phyloP scores from a whole-genome alignment of 78 protist species.

The slime mould (Dictyostelium discoideum) region DNA sequence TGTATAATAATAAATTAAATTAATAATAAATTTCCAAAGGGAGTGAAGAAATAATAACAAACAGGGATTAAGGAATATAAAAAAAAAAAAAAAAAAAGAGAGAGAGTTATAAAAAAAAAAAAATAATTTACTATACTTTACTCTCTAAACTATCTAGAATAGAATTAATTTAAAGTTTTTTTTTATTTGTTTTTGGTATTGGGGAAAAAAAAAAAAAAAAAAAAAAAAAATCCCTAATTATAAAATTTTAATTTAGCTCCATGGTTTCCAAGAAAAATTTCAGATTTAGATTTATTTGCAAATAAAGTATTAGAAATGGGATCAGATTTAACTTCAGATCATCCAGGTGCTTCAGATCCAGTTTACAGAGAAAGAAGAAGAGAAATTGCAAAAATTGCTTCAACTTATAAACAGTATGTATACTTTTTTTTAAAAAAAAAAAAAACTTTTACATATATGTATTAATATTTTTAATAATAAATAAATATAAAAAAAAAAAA shows the following conservation, averaged over 20 bases:
- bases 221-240: not conserved
- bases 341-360: slow-evolving; percentile 94
- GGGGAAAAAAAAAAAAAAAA: not conserved
- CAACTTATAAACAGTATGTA: slow-evolving; percentile 72
- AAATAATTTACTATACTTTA: no score
- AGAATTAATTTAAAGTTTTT: no score
- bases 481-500: not conserved
- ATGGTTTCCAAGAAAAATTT: slow-evolving; percentile 83
- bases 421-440: no score
- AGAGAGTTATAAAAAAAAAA: not conserved
- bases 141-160: no score
- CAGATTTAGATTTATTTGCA: slow-evolving; percentile 80
- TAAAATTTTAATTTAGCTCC: slow-evolving; percentile 12
- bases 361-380: slow-evolving; percentile 90
- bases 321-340: slow-evolving; percentile 87
- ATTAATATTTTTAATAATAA: not conserved
- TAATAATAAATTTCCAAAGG: no score
- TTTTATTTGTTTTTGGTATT: no score
- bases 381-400: slow-evolving; percentile 82
- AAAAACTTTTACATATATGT: not conserved
- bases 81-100: no score
- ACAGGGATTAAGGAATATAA: not conserved
- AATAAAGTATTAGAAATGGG: slow-evolving; percentile 80
- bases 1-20: not conserved
- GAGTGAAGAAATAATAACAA: no score